Evolutionary conservation across 2,329 filamentous ascomycete genomes (phyloP), one percentile per base, ranked within the genome.

Genomic region (Ilyonectria mors-panacis): DNA sequence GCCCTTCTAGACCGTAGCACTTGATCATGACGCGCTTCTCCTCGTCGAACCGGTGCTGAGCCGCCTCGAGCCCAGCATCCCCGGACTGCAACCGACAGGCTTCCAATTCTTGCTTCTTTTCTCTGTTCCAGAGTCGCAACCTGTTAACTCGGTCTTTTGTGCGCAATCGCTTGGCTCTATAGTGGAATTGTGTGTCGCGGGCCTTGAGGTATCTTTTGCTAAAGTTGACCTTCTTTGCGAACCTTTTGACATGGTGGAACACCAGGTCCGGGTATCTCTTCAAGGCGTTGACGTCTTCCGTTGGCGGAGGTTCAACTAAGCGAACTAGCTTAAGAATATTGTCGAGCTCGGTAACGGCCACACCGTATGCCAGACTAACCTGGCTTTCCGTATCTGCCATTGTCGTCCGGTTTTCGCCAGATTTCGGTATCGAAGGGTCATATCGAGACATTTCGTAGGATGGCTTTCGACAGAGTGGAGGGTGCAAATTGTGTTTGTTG

Each of bases 111-210:
- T 65, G 51, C 44, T 63, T 69, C 64, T 69, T 67, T 9, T 72
- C 68, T 48, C 70, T 53, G 17, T 71, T 17, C 71, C 71, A 69
- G 26, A 70, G 68, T 45, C 70, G 61, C 21, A 72, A 59, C 59
- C 70, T 59, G 37, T 72, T 57, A 15, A 70, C 53, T n/a, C 65
- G 65, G 53, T 71, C 70, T 30, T 58, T 47, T 2, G 70, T 70
- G 45, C 69, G 59, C 47, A 72, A 59, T 28, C 69, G 69, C 39
- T 72, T 72, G 28, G 69, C 67, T 9, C 61, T 53, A 26, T 68
- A 72, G 57, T 72, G 70, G 37, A 72, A 72, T 21, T 70, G 64
- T 3, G 56, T 53, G 30, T 72, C 69, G n/a, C 65, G 67, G 23
- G 67, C 67, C n/a, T 48, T 64, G 28, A 72, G 56, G 12, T 71